Base-by-base conservation (phyloP, 148 eudicot species). In the Talinum fruticosum region DNA sequence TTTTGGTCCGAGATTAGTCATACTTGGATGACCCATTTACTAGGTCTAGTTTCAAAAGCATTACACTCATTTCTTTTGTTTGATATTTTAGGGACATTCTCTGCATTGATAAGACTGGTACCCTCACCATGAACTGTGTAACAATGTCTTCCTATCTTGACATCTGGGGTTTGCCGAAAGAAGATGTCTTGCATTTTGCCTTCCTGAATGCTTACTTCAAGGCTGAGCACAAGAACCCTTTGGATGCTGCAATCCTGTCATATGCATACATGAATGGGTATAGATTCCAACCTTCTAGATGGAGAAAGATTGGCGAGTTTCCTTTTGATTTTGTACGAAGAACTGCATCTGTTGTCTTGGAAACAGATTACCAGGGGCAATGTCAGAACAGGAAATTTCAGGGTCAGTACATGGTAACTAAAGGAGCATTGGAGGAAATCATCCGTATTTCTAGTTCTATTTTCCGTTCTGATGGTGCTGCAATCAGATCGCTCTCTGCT, bases 61-160 rank as follows among this genome's bases (percentile, higher is more conserved):
- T 12, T 5, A 59, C 64, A 23, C 29, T 59, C 28, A 23, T n/a
- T 59, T 23, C 12, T 24, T 24, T 8, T 59, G 10, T 10, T 16
- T 15, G 66, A 15, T 66, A 26, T 68, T 77, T 35, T 45, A 87
- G 89, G 87, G 89, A 87, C 74, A 84, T 85, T 34, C 79, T 87
- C 24, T 84, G 89, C 80, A 84, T 87, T 44, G 89, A 87, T 78
- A 87, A 87, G 83, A 87, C 89, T 16, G 89, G 89, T 24, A 87
- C 89, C 18, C 87, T 87, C 57, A 87, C 89, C 75, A 82, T 76
- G 81, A 87, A 87, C 79, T 66, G 73, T 23, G 87, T 86, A 26
- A 79, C 85, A 26, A 82, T 87, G 87, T 64, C 73, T 57, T 76
- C 82, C 65, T 76, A 83, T 81, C 68, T 82, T 37, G 87, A 84